Evolutionary conservation across 352 stramenopile genomes (phyloP).

Genomic region (Hyphochytrium catenoides): DNA sequence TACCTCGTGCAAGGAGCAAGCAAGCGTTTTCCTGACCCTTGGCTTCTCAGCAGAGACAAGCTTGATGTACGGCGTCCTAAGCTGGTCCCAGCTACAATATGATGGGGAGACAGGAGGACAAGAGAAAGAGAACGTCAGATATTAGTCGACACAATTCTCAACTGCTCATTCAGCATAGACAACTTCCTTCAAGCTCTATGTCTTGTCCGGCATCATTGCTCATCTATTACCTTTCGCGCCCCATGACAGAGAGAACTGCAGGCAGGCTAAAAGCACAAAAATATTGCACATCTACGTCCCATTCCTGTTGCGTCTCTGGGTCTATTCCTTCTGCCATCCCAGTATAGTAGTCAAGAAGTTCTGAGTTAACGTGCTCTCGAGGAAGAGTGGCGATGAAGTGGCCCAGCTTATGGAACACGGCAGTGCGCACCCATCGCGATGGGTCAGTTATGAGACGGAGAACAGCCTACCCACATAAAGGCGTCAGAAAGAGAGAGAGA

Average conservation of each 20-base stretch:
- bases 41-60: conserved; percentile 52
- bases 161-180: conserved; percentile 35
- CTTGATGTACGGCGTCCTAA: conserved; percentile 47
- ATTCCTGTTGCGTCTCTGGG: background rate
- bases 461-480: no score
- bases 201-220: conserved; percentile 74
- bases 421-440: conserved; percentile 77
- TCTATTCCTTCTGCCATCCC: background rate
- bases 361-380: background rate
- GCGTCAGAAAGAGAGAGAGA: no score
- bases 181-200: conserved; percentile 69
- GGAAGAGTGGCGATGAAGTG: conserved; percentile 36
- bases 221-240: conserved; percentile 48
- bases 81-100: conserved; percentile 29
- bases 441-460: conserved; percentile 52
- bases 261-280: conserved; percentile 54
- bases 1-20: conserved; percentile 67
- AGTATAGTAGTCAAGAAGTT: background rate
- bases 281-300: conserved; percentile 24
- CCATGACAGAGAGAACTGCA: conserved; percentile 40
- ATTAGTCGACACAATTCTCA: background rate
- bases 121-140: background rate
- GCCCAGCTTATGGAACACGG: conserved; percentile 76
- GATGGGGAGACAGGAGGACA: no score
- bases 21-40: conserved; percentile 72